A percentile compares a stretch with the other conserved stretches of the same genome.
Conservation (phyloP, 2,329 filamentous ascomycete species). For the Didymosphaeria variabile region DNA sequence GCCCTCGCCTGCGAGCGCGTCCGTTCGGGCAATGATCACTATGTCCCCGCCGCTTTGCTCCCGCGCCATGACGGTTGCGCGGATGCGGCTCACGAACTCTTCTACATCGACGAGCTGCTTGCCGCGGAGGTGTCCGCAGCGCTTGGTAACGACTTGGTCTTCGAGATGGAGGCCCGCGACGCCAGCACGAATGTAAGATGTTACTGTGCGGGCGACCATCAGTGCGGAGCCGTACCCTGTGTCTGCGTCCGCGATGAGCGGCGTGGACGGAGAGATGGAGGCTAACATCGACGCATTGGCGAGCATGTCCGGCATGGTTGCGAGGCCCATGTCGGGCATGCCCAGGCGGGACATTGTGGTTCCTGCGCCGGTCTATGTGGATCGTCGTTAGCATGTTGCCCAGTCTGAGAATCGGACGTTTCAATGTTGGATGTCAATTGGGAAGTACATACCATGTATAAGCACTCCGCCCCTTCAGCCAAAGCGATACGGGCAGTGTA, state of each 20-base stretch:
- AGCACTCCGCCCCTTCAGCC: conserved; percentile 67
- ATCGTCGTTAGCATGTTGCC: background rate
- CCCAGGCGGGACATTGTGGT: conserved; percentile 69
- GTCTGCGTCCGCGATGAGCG: conserved; percentile 70
- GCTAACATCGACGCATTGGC: conserved; percentile 72
- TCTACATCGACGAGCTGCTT: conserved; percentile 66
- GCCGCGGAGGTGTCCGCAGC: conserved; percentile 70
- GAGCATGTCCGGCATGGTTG: conserved; percentile 70
- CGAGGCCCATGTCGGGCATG: conserved; percentile 69
- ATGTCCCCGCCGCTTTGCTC: conserved; percentile 63
- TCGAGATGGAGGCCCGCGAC: conserved; percentile 70
- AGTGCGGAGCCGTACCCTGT: conserved; percentile 61
- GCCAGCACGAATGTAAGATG: conserved; percentile 63
- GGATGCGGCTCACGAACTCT: conserved; percentile 65
- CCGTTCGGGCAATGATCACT: conserved; percentile 71
- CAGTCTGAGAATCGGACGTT: background rate
- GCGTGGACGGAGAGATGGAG: conserved; percentile 62
- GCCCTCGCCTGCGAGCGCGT: conserved; percentile 65
- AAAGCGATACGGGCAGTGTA: conserved; percentile 71
- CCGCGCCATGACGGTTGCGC: conserved; percentile 63
- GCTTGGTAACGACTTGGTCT: conserved; percentile 70
- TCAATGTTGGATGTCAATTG: background rate
- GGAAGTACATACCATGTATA: conserved; percentile 69
- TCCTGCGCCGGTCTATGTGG: conserved; percentile 66
- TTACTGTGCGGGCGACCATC: conserved; percentile 62